A percentile compares a stretch with the other conserved stretches of the same genome.
These are phyloP conservation scores for Lepidium aucheri DNA, from an alignment of 345 rosid genomes.

Conservation along the genomic window DNA sequence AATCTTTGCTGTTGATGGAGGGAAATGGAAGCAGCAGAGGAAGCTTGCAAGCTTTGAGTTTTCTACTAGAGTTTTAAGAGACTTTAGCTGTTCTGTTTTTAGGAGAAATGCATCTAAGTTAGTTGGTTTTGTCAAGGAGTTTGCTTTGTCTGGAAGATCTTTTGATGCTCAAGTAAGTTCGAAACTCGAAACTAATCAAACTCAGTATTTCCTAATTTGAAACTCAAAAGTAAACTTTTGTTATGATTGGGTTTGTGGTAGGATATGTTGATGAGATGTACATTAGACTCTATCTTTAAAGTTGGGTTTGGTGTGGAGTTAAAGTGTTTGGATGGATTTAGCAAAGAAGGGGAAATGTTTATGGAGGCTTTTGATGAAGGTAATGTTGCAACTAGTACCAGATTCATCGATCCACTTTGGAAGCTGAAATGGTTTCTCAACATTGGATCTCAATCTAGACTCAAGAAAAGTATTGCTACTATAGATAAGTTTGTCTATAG, in stretches of 20 bases:
- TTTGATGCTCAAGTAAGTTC: conserved; percentile 66
- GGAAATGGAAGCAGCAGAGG: conserved; percentile 76
- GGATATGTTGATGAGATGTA: conserved; percentile 60
- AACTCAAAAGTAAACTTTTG: neutral
- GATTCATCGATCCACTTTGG: conserved; percentile 68
- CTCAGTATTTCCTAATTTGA: neutral
- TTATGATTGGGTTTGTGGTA: conserved; percentile 4
- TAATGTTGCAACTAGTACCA: conserved; percentile 38
- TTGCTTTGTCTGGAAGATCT: conserved; percentile 21
- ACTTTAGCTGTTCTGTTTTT: conserved; percentile 60
- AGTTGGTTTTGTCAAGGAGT: conserved; percentile 24
- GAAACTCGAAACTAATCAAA: neutral
- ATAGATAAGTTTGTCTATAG: conserved; percentile 43
- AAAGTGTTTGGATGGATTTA: conserved; percentile 50
- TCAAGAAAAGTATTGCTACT: conserved; percentile 37
- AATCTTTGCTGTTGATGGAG: conserved; percentile 69
- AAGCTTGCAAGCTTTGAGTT: conserved; percentile 75
- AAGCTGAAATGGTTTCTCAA: conserved; percentile 47
- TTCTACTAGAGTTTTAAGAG: conserved; percentile 57
- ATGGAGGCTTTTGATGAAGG: conserved; percentile 72
- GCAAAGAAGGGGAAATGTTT: conserved; percentile 34
- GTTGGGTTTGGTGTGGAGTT: conserved; percentile 75
- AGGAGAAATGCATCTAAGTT: conserved; percentile 46
- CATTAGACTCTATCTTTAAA: conserved; percentile 69
- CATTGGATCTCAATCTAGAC: conserved; percentile 46